Percentiles rank a stretch among this genome's conserved stretches.
Conservation (phyloP, 2,329 filamentous ascomycete genomes). For the Pseudopyricularia javanii region DNA sequence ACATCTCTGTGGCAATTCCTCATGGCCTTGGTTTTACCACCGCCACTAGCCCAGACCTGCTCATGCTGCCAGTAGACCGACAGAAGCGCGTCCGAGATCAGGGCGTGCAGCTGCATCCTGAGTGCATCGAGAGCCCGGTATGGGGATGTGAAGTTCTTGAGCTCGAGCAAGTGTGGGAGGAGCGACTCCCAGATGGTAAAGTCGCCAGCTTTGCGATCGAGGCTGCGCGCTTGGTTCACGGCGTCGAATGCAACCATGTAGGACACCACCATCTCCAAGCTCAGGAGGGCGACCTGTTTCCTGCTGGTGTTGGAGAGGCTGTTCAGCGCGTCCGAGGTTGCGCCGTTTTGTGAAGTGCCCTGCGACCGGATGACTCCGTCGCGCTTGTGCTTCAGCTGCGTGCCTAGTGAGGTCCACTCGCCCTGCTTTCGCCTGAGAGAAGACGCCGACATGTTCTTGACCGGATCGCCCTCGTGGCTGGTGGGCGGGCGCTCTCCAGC, state of each 20-base stretch:
- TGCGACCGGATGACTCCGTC: conserved; percentile 27
- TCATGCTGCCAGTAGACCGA: conserved; percentile 16
- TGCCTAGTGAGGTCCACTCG: conserved; percentile 28
- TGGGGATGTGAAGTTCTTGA: conserved; percentile 23
- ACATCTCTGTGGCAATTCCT: neutral
- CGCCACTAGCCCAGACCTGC: neutral
- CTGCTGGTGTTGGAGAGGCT: conserved; percentile 17
- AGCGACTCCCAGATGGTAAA: conserved; percentile 28
- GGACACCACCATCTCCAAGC: conserved; percentile 35
- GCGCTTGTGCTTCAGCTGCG: conserved; percentile 40
- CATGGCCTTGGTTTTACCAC: neutral
- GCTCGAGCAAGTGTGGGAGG: conserved; percentile 29
- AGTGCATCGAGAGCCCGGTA: conserved; percentile 24
- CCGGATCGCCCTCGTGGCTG: conserved; percentile 18
- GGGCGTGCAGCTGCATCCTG: conserved; percentile 28
- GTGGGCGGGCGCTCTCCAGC: conserved; percentile 23
- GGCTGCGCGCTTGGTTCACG: conserved; percentile 27
- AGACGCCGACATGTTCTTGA: conserved; percentile 12
- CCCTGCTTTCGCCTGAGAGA: conserved; percentile 21
- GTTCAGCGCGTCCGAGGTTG: conserved; percentile 11
- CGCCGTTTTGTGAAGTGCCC: conserved; percentile 4
- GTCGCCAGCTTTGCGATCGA: conserved; percentile 31
- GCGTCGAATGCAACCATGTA: conserved; percentile 43
- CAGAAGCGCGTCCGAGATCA: conserved; percentile 30
- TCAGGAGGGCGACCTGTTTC: conserved; percentile 28